Percentiles rank a stretch among this genome's conserved stretches.
Evolutionary conservation across 1,284 basidiomycete species (phyloP).

Genomic region (Ustilago tritici): DNA sequence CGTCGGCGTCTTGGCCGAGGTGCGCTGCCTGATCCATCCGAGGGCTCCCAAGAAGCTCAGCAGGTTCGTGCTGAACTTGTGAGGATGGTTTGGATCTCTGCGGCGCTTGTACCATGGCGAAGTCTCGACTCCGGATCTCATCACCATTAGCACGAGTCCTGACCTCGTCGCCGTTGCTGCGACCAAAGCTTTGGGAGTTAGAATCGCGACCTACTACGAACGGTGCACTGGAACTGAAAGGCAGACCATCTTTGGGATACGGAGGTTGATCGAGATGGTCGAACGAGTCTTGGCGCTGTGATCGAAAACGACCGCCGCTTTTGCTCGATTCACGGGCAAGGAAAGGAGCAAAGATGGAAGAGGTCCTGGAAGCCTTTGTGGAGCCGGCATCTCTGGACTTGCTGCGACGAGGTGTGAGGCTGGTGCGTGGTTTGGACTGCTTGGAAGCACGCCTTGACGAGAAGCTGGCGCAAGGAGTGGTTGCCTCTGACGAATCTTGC

Average conservation of each 20-base stretch:
- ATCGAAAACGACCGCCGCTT: conserved; percentile 5
- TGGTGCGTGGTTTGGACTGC: conserved; percentile 14
- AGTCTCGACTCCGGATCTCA: conserved; percentile 20
- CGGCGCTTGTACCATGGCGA: conserved; percentile 3
- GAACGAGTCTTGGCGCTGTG: conserved; percentile 32
- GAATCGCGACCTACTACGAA: conserved; percentile 24
- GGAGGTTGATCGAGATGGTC: conserved; percentile 32
- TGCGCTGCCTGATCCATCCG: conserved; percentile 4
- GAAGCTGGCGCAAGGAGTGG: conserved; percentile 24
- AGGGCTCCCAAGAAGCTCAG: conserved; percentile 27
- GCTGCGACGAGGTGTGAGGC: conserved; percentile 31
- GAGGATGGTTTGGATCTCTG: neutral
- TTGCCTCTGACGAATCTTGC: conserved; percentile 9
- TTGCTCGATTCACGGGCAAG: conserved; percentile 36
- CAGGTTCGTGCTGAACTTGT: neutral
- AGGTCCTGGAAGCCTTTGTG: conserved; percentile 14
- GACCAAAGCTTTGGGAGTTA: conserved; percentile 15
- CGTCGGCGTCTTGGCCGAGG: conserved; percentile 3
- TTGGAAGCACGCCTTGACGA: conserved; percentile 18
- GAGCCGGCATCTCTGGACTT: conserved; percentile 30
- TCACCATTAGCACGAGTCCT: conserved; percentile 3
- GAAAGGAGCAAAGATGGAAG: conserved; percentile 50
- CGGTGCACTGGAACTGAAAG: conserved; percentile 29
- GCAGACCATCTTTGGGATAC: conserved; percentile 24
- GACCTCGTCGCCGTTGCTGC: conserved; percentile 2